phyloP scores from a whole-genome alignment of 768 basidiomycete species.

The Tulasnella sp. region DNA sequence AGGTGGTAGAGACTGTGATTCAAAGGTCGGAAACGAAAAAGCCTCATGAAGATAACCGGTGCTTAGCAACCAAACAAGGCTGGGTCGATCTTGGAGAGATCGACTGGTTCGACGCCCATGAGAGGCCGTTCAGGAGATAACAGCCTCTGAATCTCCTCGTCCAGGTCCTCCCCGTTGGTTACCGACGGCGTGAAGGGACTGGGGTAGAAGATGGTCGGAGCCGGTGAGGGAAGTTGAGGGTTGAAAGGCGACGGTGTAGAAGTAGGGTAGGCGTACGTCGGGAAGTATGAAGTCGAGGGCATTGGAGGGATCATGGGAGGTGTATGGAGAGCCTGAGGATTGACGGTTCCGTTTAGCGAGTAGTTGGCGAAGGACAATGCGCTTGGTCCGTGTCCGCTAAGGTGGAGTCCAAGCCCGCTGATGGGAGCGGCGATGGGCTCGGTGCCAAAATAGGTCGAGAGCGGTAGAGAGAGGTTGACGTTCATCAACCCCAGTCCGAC shows the following conservation, averaged over 20 bases:
- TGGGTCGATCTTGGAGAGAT: background rate
- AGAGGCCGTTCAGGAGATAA: background rate
- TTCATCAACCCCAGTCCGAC: background rate
- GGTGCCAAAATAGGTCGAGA: background rate
- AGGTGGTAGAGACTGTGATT: no score
- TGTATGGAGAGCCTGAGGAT: background rate
- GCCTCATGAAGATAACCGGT: no score
- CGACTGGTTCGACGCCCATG: background rate
- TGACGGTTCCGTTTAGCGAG: background rate
- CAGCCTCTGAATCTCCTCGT: background rate
- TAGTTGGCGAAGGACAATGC: background rate
- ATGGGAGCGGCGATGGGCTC: background rate
- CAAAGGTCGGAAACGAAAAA: no score
- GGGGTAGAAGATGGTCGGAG: background rate
- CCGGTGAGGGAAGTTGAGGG: background rate
- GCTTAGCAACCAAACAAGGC: background rate
- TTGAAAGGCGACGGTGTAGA: background rate
- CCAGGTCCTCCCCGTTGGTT: background rate
- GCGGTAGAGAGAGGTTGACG: background rate
- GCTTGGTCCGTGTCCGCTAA: background rate
- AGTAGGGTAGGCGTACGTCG: background rate
- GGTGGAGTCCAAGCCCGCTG: background rate
- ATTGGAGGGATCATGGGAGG: background rate
- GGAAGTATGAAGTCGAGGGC: background rate
- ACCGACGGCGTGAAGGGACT: background rate